Base-by-base conservation (phyloP, 2,329 filamentous ascomycete genomes). In the Metarhizium humberi region DNA sequence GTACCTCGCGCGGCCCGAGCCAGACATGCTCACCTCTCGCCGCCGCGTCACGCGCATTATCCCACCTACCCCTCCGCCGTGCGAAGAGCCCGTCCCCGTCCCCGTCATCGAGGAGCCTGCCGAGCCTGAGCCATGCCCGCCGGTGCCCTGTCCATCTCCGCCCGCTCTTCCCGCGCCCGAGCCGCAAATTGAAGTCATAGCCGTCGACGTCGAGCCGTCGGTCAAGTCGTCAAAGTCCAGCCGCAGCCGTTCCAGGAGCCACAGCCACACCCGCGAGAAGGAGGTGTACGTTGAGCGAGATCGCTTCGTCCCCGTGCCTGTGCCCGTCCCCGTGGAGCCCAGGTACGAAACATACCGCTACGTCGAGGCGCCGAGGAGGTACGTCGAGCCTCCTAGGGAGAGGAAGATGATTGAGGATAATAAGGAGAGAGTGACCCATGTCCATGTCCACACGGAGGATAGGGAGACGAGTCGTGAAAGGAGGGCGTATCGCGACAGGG, bases 261-360 rank as follows among this genome's bases (percentile, higher is more conserved):
- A 54, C 45, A 63, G 59, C 13, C 59, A 59, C 36, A 60, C 62
- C 36, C 63, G 68, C 14, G 73, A 78, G 49, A 68, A 68, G 38
- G 78, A 81, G 63, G 70, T 79, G 51, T 72, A 77, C 62, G 73
- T 81, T 57, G 78, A 81, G 67, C 72, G 78, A 30, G 79, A 82
- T 63, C 70, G 71, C 52, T 60, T 76, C 50, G 69, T 79, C 16
- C 76, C 74, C 40, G 64, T 74, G 7, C 69, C 69, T 10, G 70
- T 76, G 2, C 32, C 32, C 18, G 70, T 75, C 6, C 69, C 67
- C 51, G 65, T 66, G 32, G 71, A 70, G 60, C 69, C 69, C 40
- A 62, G 66, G 57, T 75, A 74, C 58, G 78, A 79, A 42, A 77
- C 76, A 34, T 81, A 71, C 61, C 76, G 79, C 6, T 80, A 81